phyloP scores from a whole-genome alignment of 1,284 basidiomycete genomes.

The Heliocybe sulcata region DNA sequence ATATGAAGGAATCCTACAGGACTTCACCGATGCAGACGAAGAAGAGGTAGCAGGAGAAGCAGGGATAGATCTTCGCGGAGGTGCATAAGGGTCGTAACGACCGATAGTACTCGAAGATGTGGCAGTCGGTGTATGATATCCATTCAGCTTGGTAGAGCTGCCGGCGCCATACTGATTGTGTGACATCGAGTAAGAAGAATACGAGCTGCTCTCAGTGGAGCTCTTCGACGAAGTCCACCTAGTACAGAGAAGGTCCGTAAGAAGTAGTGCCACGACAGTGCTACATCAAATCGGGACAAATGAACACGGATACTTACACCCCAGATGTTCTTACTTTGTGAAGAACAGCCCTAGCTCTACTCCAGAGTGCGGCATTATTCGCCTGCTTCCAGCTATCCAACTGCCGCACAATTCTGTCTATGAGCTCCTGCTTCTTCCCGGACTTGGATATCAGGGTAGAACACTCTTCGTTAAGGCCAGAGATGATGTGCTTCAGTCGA shows the following conservation, averaged over 20 bases:
- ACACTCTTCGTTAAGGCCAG: constrained; percentile 69
- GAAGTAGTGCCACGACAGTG: background rate
- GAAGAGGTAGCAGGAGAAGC: constrained; percentile 18
- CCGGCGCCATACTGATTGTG: constrained; percentile 10
- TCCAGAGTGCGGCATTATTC: constrained; percentile 54
- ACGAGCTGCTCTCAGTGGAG: constrained; percentile 10
- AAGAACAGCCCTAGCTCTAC: constrained; percentile 54
- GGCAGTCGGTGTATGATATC: background rate
- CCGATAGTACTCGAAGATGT: constrained; percentile 14
- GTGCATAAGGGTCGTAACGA: constrained; percentile 60
- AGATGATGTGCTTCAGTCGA: constrained; percentile 69
- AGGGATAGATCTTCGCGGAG: constrained; percentile 37
- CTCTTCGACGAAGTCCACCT: constrained; percentile 9
- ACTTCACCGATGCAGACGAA: constrained; percentile 22
- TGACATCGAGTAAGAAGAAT: constrained; percentile 8
- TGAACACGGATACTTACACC: constrained; percentile 40
- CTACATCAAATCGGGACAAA: background rate
- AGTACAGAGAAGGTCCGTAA: background rate
- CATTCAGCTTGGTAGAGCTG: constrained; percentile 9
- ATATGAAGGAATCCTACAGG: constrained; percentile 21
- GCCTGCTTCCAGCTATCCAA: constrained; percentile 52
- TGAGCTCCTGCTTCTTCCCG: constrained; percentile 82
- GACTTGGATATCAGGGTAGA: constrained; percentile 58
- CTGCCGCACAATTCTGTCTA: constrained; percentile 54
- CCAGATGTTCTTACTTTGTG: constrained; percentile 52